Base-by-base conservation (phyloP, 371 early-diverging fungal species). In the Catenaria anguillulae region DNA sequence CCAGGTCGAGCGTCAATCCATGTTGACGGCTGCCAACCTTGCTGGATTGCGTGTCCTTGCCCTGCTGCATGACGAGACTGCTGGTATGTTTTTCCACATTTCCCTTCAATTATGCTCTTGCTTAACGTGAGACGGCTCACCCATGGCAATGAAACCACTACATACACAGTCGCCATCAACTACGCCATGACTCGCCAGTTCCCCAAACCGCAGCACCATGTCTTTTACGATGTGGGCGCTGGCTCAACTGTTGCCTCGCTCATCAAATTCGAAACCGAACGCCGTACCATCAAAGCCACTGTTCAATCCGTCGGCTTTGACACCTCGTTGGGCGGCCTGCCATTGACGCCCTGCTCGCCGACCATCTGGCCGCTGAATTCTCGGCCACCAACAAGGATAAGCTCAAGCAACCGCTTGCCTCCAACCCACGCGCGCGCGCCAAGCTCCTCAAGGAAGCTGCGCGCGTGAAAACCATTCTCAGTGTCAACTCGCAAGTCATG, bases 181-280 rank as follows among this genome's bases (percentile, higher is more conserved):
- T 96, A 89, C 73, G 95, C 91, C 40, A 83, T 89, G 70, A 78
- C 72, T 63, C 74, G 86, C 45, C 74, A 77, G 13, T 88, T 93
- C 67, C 40, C 21, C 23, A 73, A 76, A 10, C 68, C 73, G 50
- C 86, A 92, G 66, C 77, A 84, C 67, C 91, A 93, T 68, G 72
- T 96, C 60, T 90, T 96, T 69, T 93, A 86, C 69, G 97, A 96
- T 75, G 89, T 94, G 89, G 98, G 98, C 5, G 94, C 97, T 21
- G 91, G 92, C 13, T 88, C 86, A 64, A 93, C 97, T 2, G 84
- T 80, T 13, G 95, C 89, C 13, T 85, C 92, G 5, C 76, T 97
- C 35, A 89, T 87, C 3, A 76, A 78, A 19, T 92, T 95, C 72
- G 76, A 83, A n/a, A 77, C 78, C 58, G 54, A 56, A 35, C 40